These are phyloP conservation scores for Leishmania turanica DNA, from an alignment of 208 protist genomes.

Conservation along the genomic window DNA sequence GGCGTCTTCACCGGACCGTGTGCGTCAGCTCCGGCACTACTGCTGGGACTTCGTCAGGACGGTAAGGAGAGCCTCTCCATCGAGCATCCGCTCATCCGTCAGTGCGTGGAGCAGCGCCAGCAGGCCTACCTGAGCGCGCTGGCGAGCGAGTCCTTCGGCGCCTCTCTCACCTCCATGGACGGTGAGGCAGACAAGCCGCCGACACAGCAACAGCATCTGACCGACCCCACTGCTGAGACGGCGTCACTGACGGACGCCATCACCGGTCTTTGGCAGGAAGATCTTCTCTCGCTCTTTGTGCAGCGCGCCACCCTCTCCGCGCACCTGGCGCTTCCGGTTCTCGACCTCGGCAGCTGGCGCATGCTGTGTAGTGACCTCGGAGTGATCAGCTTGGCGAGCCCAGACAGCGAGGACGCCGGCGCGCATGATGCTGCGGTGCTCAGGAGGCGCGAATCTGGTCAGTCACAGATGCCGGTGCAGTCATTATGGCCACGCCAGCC, in stretches of 20 bases:
- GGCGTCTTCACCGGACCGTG: slow-evolving; percentile 84
- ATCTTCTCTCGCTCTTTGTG: slow-evolving; percentile 76
- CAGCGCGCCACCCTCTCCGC: slow-evolving; percentile 49
- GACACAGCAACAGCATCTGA: slow-evolving; percentile 7
- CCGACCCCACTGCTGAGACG: slow-evolving; percentile 20
- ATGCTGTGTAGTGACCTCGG: slow-evolving; percentile 72
- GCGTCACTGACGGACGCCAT: background rate
- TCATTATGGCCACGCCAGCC: background rate
- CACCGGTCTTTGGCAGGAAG: slow-evolving; percentile 35
- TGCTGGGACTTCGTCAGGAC: slow-evolving; percentile 62
- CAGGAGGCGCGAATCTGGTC: background rate
- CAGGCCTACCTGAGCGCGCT: slow-evolving; percentile 5
- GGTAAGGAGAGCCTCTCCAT: slow-evolving; percentile 53
- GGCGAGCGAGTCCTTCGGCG: background rate
- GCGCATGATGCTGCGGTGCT: background rate
- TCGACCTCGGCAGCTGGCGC: slow-evolving; percentile 84
- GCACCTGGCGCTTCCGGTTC: slow-evolving; percentile 68
- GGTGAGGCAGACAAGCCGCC: background rate
- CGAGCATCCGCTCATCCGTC: slow-evolving; percentile 33
- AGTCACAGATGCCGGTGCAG: background rate
- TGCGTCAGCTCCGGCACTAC: slow-evolving; percentile 60
- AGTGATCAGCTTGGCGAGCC: slow-evolving; percentile 37
- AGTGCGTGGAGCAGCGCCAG: slow-evolving; percentile 39
- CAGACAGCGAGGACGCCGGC: background rate
- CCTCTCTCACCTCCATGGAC: slow-evolving; percentile 1